Evolutionary conservation across 768 basidiomycete species (phyloP), one percentile per base, ranked within the genome.

Genomic region (Hypholoma fasciculare): DNA sequence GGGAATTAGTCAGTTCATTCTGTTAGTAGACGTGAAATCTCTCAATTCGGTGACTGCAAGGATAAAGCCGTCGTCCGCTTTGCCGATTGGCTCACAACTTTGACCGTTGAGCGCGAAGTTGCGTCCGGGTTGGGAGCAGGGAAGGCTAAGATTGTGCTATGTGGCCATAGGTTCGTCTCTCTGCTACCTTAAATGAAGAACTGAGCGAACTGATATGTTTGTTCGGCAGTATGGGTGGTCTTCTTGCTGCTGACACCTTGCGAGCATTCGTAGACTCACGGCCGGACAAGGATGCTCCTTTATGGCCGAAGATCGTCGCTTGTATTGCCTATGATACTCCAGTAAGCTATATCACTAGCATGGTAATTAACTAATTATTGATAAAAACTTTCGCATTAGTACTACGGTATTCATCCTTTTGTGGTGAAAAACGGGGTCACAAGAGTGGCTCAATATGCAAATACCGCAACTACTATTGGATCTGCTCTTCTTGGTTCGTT

Each of bases 271-370:
- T 84, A 37, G 78, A 82, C 14, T 78, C 87, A 30, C 79, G 89
- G 19, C 85, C 89, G 5, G 87, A 92, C 62, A 74, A 74, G 50
- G 68, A 72, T 11, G 85, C 85, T 2, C 86, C 90, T 0, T 71
- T 96, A 4, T 98, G 95, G 95, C 96, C 95, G 1, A 86, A 83
- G 52, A 89, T 97, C 55, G 82, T 96, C 20, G 94, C 88, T 0
- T 88, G 86, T 60, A 76, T 94, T 48, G 89, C 94, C 6, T 96
- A 90, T 67, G 95, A 98, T 67, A 96, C 96, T 0, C 96, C 95
- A 9, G 94, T 92, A 71, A 65, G 85, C 34, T 8, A 40, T 11
- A 12, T 40, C 48, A 30, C 16, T 23, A 7, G 3, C 20, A 3
- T 17, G 19, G 4, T 26, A 34, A 6, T 7, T 16, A 12, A 8